phyloP scores from a whole-genome alignment of 1,139 yeast species.

The Geotrichum candidum region DNA sequence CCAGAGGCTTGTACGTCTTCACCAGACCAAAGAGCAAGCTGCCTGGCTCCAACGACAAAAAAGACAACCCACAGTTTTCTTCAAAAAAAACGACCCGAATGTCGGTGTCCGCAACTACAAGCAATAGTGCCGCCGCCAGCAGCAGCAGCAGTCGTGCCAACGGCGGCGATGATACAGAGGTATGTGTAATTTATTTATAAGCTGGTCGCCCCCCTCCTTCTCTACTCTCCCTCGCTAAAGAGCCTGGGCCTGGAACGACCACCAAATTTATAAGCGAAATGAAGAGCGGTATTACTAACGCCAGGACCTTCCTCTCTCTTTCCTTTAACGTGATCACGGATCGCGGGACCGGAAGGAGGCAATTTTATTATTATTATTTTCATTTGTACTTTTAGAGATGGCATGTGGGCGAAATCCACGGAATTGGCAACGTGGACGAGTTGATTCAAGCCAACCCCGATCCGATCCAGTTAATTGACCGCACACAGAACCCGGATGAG shows the following conservation, averaged over 20 bases:
- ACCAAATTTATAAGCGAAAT: background rate
- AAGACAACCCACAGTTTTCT: too few species aligned
- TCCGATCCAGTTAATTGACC: slow-evolving; percentile 15
- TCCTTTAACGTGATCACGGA: background rate
- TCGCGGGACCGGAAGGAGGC: background rate
- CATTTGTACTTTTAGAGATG: slow-evolving; percentile 5
- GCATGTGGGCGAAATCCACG: slow-evolving; percentile 15
- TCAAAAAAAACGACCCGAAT: background rate
- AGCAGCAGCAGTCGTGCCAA: background rate
- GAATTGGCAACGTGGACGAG: slow-evolving; percentile 13
- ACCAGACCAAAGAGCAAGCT: background rate
- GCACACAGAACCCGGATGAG: slow-evolving; percentile 1
- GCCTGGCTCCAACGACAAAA: too few species aligned
- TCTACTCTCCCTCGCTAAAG: too few species aligned
- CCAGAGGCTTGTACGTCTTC: background rate
- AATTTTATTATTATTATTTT: too few species aligned
- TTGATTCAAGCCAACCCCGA: slow-evolving; percentile 6
- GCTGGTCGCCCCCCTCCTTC: background rate
- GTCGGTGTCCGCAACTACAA: background rate
- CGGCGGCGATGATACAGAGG: background rate
- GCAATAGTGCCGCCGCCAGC: background rate
- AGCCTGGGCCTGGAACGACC: background rate
- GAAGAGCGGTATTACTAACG: background rate
- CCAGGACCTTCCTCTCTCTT: background rate
- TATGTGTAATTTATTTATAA: background rate